Conservation (phyloP, 2,329 filamentous ascomycete genomes). For the Sarocladiaceae sp. region DNA sequence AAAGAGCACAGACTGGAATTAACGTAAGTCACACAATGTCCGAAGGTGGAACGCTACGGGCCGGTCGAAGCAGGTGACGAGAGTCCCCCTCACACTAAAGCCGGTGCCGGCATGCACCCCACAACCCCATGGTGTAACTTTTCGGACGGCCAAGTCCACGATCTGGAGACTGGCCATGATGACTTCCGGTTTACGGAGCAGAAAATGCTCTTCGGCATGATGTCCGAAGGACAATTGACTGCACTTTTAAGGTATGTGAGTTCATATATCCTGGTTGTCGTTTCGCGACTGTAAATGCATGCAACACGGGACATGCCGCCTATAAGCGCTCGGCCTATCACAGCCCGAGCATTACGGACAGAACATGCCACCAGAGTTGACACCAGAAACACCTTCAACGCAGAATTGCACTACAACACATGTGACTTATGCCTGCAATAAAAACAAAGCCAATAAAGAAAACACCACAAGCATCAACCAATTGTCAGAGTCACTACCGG, state of each 20-base stretch:
- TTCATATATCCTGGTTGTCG: too few relatives aligned
- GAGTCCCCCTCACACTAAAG: constrained; percentile 7
- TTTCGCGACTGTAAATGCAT: background rate
- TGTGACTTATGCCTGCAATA: background rate
- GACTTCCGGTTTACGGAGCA: too few relatives aligned
- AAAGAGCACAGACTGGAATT: too few relatives aligned
- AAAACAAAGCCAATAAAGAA: background rate
- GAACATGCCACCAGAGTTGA: background rate
- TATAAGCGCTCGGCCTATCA: constrained; percentile 5
- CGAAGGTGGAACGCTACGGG: too few relatives aligned
- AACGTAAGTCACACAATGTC: too few relatives aligned
- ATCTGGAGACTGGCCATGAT: too few relatives aligned
- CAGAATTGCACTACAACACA: background rate
- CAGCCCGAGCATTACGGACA: background rate
- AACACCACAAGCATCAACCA: background rate
- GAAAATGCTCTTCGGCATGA: too few relatives aligned
- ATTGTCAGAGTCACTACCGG: background rate
- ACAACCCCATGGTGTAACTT: background rate
- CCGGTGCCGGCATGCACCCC: constrained; percentile 2
- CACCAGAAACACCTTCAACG: background rate
- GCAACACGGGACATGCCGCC: background rate
- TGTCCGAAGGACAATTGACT: too few relatives aligned
- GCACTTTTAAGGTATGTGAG: too few relatives aligned
- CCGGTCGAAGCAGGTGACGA: constrained; percentile 1
- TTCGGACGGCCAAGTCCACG: background rate